A percentile compares a stretch with the other conserved stretches of the same genome.
phyloP scores from a whole-genome alignment of 768 basidiomycete species.

The Serendipita sp. region DNA sequence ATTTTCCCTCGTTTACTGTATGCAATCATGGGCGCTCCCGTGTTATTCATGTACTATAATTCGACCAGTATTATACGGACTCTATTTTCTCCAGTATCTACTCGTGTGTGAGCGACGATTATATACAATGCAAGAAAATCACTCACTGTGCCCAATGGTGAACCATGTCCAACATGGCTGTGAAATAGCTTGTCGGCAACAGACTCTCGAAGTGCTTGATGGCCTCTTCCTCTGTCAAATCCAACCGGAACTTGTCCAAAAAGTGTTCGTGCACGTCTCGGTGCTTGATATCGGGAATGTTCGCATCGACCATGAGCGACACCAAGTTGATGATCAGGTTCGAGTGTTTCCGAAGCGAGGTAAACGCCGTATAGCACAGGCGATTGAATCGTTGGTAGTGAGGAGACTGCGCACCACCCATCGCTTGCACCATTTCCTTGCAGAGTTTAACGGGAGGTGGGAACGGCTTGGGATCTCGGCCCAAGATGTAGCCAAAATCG shows the following conservation, averaged over 20 bases:
- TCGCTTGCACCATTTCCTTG: constrained; percentile 98
- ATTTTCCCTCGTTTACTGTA: too few relatives aligned
- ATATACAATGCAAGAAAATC: not conserved
- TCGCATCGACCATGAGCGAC: constrained; percentile 92
- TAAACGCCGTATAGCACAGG: constrained; percentile 96
- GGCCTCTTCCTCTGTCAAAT: constrained; percentile 90
- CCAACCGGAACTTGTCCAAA: constrained; percentile 90
- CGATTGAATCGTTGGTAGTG: constrained; percentile 94
- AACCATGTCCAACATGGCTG: constrained; percentile 83
- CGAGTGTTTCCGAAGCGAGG: constrained; percentile 86
- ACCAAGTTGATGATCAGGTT: constrained; percentile 95
- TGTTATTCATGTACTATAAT: not conserved
- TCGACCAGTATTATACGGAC: not conserved
- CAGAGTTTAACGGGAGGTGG: constrained; percentile 97
- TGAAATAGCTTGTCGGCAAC: constrained; percentile 85
- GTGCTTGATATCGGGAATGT: constrained; percentile 93
- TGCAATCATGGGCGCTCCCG: too few relatives aligned
- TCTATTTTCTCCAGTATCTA: constrained; percentile 4
- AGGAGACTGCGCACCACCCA: constrained; percentile 94
- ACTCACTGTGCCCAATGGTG: constrained; percentile 74
- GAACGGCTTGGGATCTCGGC: constrained; percentile 93
- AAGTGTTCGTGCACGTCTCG: constrained; percentile 77
- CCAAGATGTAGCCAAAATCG: constrained; percentile 96
- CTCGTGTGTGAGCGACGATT: not conserved
- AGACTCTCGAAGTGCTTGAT: constrained; percentile 92